Conservation (phyloP, 192 early-diverging fungal species). For the Entophlyctis helioformis region DNA sequence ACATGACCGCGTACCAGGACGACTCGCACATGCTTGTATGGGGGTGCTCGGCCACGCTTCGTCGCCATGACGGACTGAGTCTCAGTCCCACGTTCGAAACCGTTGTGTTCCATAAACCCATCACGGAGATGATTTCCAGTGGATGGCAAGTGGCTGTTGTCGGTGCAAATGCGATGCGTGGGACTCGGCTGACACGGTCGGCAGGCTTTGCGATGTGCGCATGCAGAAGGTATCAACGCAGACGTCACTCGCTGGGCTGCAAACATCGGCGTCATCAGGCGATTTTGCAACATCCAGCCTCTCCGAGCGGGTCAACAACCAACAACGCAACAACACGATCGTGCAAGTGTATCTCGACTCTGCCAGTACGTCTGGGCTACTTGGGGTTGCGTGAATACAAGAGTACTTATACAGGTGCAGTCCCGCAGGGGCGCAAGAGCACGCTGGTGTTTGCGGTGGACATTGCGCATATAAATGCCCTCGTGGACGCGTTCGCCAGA, state of each 20-base stretch:
- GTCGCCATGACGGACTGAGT: slow-evolving; percentile 69
- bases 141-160: slow-evolving; percentile 38
- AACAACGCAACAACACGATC: slow-evolving; percentile 19
- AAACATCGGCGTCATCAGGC: slow-evolving; percentile 14
- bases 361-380: not conserved
- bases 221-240: slow-evolving; percentile 4
- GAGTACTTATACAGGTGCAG: too few relatives aligned
- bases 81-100: slow-evolving; percentile 61
- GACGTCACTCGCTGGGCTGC: slow-evolving; percentile 20
- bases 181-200: too few relatives aligned
- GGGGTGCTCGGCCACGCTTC: slow-evolving; percentile 88
- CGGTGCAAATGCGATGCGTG: too few relatives aligned
- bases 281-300: slow-evolving; percentile 53
- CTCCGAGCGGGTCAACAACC: slow-evolving; percentile 4
- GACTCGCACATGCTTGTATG: slow-evolving; percentile 59
- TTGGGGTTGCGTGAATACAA: not conserved
- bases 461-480: slow-evolving; percentile 54
- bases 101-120: slow-evolving; percentile 59
- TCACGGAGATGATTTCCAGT: slow-evolving; percentile 74
- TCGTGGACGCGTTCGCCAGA: slow-evolving; percentile 39
- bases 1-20: slow-evolving; percentile 43
- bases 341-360: slow-evolving; percentile 42
- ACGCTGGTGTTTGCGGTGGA: slow-evolving; percentile 85
- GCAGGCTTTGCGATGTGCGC: slow-evolving; percentile 6
- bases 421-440: slow-evolving; percentile 29